Conservation (phyloP, 352 stramenopile genomes). For the Phytophthora tentaculata region DNA sequence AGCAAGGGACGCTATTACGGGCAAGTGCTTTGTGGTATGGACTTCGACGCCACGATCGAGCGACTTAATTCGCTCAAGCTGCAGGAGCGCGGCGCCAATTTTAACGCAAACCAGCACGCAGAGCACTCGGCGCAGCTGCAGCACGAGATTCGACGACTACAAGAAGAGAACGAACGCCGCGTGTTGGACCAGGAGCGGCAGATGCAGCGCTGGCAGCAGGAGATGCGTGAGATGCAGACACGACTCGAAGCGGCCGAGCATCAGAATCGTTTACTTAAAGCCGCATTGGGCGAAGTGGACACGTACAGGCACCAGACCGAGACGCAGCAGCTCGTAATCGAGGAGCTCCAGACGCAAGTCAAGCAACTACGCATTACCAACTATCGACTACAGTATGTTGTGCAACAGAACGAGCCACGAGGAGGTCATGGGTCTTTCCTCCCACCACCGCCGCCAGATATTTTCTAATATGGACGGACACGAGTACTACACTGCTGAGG, state of each 20-base stretch:
- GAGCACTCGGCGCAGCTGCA: conserved; percentile 35
- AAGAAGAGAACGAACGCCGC: conserved; percentile 54
- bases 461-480: conserved; percentile 48
- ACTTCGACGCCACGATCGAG: conserved; percentile 77
- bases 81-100: conserved; percentile 38
- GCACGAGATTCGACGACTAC: conserved; percentile 49
- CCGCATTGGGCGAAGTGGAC: conserved; percentile 47
- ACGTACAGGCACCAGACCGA: conserved; percentile 51
- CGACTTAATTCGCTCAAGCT: conserved; percentile 77
- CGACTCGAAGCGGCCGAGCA: conserved; percentile 52
- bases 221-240: conserved; percentile 56
- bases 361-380: conserved; percentile 74
- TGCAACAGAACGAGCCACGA: conserved; percentile 70
- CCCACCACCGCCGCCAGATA: conserved; percentile 68
- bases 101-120: conserved; percentile 15
- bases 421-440: conserved; percentile 51
- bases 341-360: conserved; percentile 71
- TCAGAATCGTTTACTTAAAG: conserved; percentile 64
- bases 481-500: background rate
- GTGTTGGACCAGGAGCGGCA: conserved; percentile 55
- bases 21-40: conserved; percentile 40
- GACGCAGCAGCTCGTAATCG: conserved; percentile 72
- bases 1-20: conserved; percentile 7
- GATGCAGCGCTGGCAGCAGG: conserved; percentile 51
- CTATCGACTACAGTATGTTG: conserved; percentile 73